These are phyloP conservation scores for Podospora comata DNA, from an alignment of 495 filamentous ascomycete genomes.

Conservation along the genomic window DNA sequence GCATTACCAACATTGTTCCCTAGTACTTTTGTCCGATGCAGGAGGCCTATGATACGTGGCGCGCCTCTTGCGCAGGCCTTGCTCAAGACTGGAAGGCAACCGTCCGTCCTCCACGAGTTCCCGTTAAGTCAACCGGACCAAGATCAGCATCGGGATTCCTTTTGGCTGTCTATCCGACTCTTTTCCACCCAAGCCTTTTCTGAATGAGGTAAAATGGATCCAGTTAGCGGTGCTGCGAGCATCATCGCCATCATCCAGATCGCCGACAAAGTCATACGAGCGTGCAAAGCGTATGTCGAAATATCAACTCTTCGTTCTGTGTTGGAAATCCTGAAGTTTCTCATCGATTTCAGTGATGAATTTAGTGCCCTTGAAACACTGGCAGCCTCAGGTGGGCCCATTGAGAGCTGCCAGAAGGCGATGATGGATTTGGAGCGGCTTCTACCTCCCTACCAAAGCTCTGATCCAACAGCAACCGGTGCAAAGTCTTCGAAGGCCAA, in stretches of 20 bases:
- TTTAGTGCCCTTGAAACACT: not conserved
- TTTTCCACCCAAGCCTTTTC: not conserved
- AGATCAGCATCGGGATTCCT: not conserved
- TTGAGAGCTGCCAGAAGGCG: constrained; percentile 9
- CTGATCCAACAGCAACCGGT: not conserved
- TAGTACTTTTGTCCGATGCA: not conserved
- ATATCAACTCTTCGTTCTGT: constrained; percentile 4
- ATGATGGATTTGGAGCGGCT: constrained; percentile 6
- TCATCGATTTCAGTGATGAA: not conserved
- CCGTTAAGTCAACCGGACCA: not conserved
- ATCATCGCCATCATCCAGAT: constrained; percentile 17
- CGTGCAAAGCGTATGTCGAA: constrained; percentile 12
- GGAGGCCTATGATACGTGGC: too few species aligned
- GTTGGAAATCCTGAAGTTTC: constrained; percentile 7
- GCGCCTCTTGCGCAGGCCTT: not conserved
- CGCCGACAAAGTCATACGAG: constrained; percentile 12
- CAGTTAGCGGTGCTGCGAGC: constrained; percentile 9
- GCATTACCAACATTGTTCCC: not conserved
- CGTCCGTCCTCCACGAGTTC: too few species aligned
- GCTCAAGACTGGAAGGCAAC: too few species aligned
- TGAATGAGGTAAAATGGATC: constrained; percentile 7
- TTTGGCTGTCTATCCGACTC: not conserved
- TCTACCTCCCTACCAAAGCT: not conserved
- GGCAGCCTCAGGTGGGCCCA: not conserved
- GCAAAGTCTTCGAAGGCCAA: constrained; percentile 13